Percentiles rank a stretch among this genome's conserved stretches.
phyloP scores from a whole-genome alignment of 345 rosid species.

The Passiflora organensis region DNA sequence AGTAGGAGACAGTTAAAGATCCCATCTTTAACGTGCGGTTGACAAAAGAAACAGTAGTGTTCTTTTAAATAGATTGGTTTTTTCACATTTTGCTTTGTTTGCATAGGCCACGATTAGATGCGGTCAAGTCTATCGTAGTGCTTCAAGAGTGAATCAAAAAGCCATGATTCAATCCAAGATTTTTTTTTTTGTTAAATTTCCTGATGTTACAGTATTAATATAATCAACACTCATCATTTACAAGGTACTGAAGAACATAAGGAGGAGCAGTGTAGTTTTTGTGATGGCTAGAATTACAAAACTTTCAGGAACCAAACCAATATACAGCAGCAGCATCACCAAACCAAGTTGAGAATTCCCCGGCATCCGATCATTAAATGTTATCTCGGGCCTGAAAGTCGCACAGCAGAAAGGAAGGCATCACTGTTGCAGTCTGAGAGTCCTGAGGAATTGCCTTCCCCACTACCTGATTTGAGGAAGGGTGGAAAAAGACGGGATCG shows the following conservation, averaged over 20 bases:
- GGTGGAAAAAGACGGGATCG: slow-evolving; percentile 51
- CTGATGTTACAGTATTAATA: neutral
- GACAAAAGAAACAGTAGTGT: neutral
- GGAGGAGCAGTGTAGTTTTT: too few species aligned
- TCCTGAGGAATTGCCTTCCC: slow-evolving; percentile 67
- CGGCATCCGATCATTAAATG: too few species aligned
- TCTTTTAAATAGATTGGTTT: neutral
- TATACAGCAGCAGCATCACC: slow-evolving; percentile 7
- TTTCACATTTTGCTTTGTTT: neutral
- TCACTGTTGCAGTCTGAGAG: slow-evolving; percentile 70
- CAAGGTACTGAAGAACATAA: neutral
- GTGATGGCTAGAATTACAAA: slow-evolving; percentile 17
- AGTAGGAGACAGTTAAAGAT: slow-evolving; percentile 8
- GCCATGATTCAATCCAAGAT: neutral
- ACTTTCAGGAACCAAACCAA: slow-evolving; percentile 4
- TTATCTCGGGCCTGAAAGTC: slow-evolving; percentile 93
- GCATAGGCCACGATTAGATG: neutral
- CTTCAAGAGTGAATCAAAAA: neutral
- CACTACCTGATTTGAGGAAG: slow-evolving; percentile 41
- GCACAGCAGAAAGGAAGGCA: slow-evolving; percentile 63
- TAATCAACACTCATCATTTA: neutral
- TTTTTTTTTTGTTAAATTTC: neutral
- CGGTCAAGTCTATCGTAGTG: neutral
- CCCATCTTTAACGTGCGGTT: slow-evolving; percentile 18
- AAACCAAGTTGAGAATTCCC: too few species aligned